Base-by-base conservation (phyloP, 257 asterid species). In the Scutellaria galericulata region DNA sequence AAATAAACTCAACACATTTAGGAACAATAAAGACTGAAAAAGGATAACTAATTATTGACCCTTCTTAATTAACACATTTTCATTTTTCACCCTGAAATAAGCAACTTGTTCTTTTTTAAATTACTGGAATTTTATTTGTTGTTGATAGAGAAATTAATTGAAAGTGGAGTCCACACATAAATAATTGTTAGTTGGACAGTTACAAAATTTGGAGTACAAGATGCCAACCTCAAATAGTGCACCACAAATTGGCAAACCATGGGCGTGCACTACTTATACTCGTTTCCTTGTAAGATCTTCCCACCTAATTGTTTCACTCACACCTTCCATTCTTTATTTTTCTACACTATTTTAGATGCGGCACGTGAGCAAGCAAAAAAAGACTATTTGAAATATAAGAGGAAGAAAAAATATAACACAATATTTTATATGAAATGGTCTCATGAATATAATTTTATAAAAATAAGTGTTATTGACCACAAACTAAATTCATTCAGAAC, bases 201-300 rank as follows among this genome's bases (percentile, higher is more conserved):
- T 35, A 50, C 11, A 10, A 15, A 14, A 10, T 62, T 62, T 20
- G 2, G 61, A 70, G 73, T 55, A 57, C 69, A 47, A 13, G 9
- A 48, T 40, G 48, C 35, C 50, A 60, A 10, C 50, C 71, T 24
- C 27, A 1, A 35, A 52, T 41, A n/a, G 18, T 4, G 62, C 31
- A 62, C 18, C 7, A 22, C 66, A 41, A 24, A 2, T 65, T 61
- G 31, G 40, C 42, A 71, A 73, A 79, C 80, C 74, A 71, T 66
- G 83, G 83, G 83, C 83, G 66, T 75, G 57, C 77, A 13, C 24
- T 24, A 31, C 15, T 18, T 18, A n/a, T 18, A 18, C 18, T 24
- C 65, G 66, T 50, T 56, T 74, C 68, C 41, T 46, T 24, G 13
- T 72, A 5, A 57, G 48, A 70, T 45, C 45, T 63, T 37, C 62